A percentile compares a stretch with the other conserved stretches of the same genome.
phyloP scores from a whole-genome alignment of 2,329 filamentous ascomycete species.

The Monilinia vaccinii-corymbosi region DNA sequence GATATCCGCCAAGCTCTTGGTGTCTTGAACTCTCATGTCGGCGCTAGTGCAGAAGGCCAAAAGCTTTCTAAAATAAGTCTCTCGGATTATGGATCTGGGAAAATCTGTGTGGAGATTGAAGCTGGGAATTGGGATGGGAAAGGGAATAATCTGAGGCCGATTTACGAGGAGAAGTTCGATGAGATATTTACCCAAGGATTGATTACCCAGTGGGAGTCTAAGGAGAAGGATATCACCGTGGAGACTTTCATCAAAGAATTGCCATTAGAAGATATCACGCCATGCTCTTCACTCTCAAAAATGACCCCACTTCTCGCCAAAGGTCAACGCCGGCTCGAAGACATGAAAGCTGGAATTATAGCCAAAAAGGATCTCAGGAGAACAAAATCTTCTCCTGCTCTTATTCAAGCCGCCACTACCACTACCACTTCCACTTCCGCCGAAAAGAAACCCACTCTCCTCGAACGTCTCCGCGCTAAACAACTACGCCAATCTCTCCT shows the following conservation, averaged over 20 bases:
- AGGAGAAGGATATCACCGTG: conserved; percentile 2
- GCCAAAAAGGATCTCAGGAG: conserved; percentile 40
- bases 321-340: conserved; percentile 59
- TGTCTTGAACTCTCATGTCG: conserved; percentile 37
- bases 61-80: conserved; percentile 32
- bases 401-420: background rate
- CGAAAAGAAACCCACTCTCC: conserved; percentile 51
- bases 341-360: conserved; percentile 54
- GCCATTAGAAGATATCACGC: conserved; percentile 44
- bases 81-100: conserved; percentile 44
- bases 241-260: conserved; percentile 44
- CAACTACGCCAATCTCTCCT: conserved; percentile 42
- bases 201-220: conserved; percentile 35
- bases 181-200: conserved; percentile 46
- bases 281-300: conserved; percentile 42
- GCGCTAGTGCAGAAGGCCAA: conserved; percentile 32
- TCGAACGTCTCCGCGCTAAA: conserved; percentile 70
- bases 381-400: conserved; percentile 22
- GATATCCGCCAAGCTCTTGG: conserved; percentile 61
- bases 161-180: conserved; percentile 45
- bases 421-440: conserved; percentile 12
- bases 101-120: conserved; percentile 49
- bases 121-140: conserved; percentile 4
- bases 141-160: conserved; percentile 30
- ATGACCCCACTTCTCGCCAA: conserved; percentile 51